A percentile compares a stretch with the other conserved stretches of the same genome.
These are phyloP conservation scores for Trichoderma breve DNA, from an alignment of 2,329 filamentous ascomycete species.

Conservation along the genomic window DNA sequence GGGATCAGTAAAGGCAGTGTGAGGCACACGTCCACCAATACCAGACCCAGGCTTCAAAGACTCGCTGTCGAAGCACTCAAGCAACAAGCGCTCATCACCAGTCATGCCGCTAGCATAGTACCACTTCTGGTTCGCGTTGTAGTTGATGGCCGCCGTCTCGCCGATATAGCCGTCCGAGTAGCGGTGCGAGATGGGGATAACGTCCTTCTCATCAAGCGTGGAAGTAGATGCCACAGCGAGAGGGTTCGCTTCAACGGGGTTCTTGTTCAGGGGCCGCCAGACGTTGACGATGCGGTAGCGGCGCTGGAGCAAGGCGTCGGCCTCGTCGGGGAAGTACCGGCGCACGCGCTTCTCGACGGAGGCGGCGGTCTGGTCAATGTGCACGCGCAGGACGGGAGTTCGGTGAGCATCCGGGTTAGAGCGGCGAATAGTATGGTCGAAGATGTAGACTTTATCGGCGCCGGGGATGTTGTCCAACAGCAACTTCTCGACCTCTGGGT, in stretches of 20 bases:
- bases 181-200: constrained; percentile 70
- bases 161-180: constrained; percentile 65
- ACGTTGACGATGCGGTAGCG: constrained; percentile 86
- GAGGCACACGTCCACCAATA: constrained; percentile 61
- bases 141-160: constrained; percentile 68
- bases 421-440: constrained; percentile 87
- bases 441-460: constrained; percentile 66
- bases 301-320: constrained; percentile 61
- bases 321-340: constrained; percentile 67
- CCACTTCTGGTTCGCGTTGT: constrained; percentile 66
- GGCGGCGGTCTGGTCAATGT: constrained; percentile 76
- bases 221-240: constrained; percentile 67
- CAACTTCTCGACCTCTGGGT: constrained; percentile 76
- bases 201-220: constrained; percentile 58
- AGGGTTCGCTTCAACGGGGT: constrained; percentile 63
- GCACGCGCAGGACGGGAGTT: constrained; percentile 67
- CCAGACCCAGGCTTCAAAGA: constrained; percentile 46
- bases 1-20: constrained; percentile 78
- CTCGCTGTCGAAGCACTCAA: constrained; percentile 77
- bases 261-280: constrained; percentile 65
- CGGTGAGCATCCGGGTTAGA: constrained; percentile 57
- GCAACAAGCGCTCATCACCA: constrained; percentile 66
- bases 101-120: constrained; percentile 79
- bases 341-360: constrained; percentile 67
- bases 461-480: constrained; percentile 67